These are phyloP conservation scores for Colletotrichum abscissum DNA, from an alignment of 2,329 filamentous ascomycete genomes.

Conservation along the genomic window DNA sequence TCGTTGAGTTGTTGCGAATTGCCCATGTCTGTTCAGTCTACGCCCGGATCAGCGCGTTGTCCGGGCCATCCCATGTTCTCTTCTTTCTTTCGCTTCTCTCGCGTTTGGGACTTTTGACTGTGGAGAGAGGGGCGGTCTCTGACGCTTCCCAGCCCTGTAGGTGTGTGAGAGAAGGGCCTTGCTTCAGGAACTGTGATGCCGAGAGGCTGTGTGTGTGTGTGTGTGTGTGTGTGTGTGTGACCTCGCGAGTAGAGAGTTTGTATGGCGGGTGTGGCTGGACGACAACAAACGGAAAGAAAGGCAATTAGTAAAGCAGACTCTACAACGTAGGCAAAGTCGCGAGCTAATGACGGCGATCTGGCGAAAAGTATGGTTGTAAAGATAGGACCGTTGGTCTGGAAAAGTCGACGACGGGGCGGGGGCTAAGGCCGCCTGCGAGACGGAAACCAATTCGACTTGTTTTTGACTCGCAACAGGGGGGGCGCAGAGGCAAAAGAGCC, in stretches of 20 bases:
- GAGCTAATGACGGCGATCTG: constrained; percentile 20
- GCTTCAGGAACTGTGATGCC: constrained; percentile 23
- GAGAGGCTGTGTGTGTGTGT: constrained; percentile 20
- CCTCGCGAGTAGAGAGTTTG: background rate
- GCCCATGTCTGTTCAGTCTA: background rate
- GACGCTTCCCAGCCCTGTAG: constrained; percentile 25
- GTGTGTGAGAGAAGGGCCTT: background rate
- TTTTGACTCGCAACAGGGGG: background rate
- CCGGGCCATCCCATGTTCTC: constrained; percentile 16
- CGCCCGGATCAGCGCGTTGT: constrained; percentile 15
- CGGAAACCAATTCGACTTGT: constrained; percentile 19
- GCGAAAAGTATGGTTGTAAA: background rate
- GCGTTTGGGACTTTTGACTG: background rate
- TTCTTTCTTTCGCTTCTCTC: constrained; percentile 1
- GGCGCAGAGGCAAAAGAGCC: background rate
- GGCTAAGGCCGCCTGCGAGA: constrained; percentile 15
- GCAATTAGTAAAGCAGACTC: background rate
- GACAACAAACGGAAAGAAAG: constrained; percentile 3
- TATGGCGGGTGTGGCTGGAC: background rate
- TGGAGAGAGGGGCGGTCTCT: constrained; percentile 16
- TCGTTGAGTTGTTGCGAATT: background rate
- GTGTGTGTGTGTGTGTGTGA: too few species aligned
- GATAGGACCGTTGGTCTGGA: constrained; percentile 4
- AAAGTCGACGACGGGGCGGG: background rate
- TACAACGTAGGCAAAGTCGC: background rate